Evolutionary conservation across 345 rosid species (phyloP).

Genomic region (Tarenaya hassleriana): DNA sequence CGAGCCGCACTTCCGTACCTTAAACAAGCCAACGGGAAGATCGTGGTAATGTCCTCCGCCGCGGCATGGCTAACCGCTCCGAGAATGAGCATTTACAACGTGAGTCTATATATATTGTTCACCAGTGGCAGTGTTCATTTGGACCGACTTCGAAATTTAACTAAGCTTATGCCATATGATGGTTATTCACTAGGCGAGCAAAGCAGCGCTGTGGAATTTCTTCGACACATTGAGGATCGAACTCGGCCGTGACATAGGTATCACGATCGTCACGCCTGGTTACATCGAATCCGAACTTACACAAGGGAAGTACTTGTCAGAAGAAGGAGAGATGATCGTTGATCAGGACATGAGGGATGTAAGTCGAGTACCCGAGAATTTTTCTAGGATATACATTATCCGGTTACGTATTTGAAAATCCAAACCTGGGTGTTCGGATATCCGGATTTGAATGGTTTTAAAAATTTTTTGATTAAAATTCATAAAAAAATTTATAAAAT

Average conservation of each 20-base stretch:
- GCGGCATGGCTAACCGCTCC: constrained; percentile 44
- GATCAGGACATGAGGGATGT: constrained; percentile 44
- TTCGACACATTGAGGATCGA: constrained; percentile 63
- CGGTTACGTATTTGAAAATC: too few relatives aligned
- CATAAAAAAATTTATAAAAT: background rate
- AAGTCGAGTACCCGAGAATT: too few relatives aligned
- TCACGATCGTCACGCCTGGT: constrained; percentile 60
- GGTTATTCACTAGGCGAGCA: constrained; percentile 51
- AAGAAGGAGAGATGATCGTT: constrained; percentile 35
- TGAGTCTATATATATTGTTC: constrained; percentile 11
- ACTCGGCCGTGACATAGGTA: constrained; percentile 33
- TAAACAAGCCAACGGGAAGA: constrained; percentile 45
- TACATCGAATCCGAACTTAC: constrained; percentile 46
- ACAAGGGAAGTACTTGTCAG: constrained; percentile 31
- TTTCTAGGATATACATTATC: too few relatives aligned
- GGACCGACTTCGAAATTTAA: background rate
- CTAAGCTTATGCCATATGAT: background rate
- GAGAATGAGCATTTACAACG: constrained; percentile 48
- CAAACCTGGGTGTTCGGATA: too few relatives aligned
- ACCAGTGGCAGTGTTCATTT: background rate
- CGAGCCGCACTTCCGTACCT: constrained; percentile 53
- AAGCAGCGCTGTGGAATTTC: constrained; percentile 47
- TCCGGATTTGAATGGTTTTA: too few relatives aligned
- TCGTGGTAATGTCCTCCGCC: constrained; percentile 43
- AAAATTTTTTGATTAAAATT: too few relatives aligned